Evolutionary conservation across 257 asterid species (phyloP).

Genomic region (Solanum paucissectum): DNA sequence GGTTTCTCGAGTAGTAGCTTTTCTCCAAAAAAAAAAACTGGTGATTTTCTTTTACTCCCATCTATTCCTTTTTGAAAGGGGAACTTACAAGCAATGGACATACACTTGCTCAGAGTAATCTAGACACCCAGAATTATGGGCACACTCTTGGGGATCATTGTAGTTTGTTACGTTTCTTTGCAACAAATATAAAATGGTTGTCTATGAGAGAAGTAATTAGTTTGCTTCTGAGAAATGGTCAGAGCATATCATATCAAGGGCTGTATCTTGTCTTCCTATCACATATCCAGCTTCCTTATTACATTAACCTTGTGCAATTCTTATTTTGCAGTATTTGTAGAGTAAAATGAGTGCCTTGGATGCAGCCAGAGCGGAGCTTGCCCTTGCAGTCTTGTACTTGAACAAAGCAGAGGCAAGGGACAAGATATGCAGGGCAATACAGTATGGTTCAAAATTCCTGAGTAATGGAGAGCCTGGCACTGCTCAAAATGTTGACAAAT

Average conservation of each 20-base stretch:
- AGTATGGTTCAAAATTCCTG: constrained; percentile 88
- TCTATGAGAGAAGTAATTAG: neutral
- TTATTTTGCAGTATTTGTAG: constrained; percentile 23
- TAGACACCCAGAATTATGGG: neutral
- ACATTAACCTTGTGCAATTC: constrained; percentile 7
- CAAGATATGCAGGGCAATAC: constrained; percentile 98
- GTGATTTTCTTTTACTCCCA: neutral
- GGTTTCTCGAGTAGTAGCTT: neutral
- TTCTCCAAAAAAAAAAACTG: neutral
- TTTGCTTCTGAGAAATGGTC: neutral
- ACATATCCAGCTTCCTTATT: neutral
- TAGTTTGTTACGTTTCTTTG: neutral
- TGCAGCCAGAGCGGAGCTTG: constrained; percentile 88
- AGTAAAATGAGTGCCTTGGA: constrained; percentile 59
- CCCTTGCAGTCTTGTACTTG: constrained; percentile 75
- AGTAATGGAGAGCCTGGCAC: constrained; percentile 92
- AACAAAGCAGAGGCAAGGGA: constrained; percentile 98
- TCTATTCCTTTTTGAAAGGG: neutral
- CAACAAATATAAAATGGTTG: neutral
- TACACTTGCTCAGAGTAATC: neutral
- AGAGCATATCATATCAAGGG: neutral
- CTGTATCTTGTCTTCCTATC: neutral
- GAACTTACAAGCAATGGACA: neutral
- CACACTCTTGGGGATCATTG: neutral
- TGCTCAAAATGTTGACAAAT: constrained; percentile 83